Base-by-base conservation (phyloP, 208 protist genomes). In the Phytomonas sp. region DNA sequence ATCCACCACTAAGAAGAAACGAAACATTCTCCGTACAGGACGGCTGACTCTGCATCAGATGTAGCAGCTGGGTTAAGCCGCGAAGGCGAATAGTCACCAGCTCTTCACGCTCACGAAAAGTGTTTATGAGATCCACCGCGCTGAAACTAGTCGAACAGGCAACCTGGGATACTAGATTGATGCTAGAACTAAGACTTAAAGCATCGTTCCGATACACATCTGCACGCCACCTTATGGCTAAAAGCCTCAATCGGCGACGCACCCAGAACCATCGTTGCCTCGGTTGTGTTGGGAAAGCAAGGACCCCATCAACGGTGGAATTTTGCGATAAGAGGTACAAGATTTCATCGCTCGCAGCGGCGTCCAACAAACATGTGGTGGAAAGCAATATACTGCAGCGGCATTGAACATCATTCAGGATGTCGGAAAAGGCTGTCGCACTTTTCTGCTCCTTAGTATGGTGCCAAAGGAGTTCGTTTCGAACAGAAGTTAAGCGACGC, bases 11-110 rank as follows among this genome's bases (percentile, higher is more conserved):
- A 7, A 84, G 67, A n/a, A 84, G 73, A 51, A 70, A 64, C 8
- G 79, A 66, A 0, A 75, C 73, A 32, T 73, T 71, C 68, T 84
- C 79, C 60, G 76, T 76, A 28, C 75, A 73, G 23, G 63, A 68
- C 31, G 79, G 79, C 34, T 70, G 73, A 23, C 73, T 73, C 64
- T 63, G 65, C 43, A 81, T 62, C 26, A 75, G 67, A 23, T 56
- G 60, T 1, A 71, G 67, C 17, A 83, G 70, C 62, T 74, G 70
- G 15, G 65, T 56, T 40, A 89, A 73, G 62, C 83, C 83, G 32
- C 51, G 37, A 17, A 84, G 67, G 17, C 85, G 76, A 51, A 78
- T 26, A 26, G 70, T 46, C 7, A 78, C 81, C 7, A 82, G 63
- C 20, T 34, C 62, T 51, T 91, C 81, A 30, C 81, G 76, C 40